Percentiles rank a stretch among this genome's conserved stretches.
Evolutionary conservation across 495 filamentous ascomycete species (phyloP).

Genomic region (Xylaria flabelliformis): DNA sequence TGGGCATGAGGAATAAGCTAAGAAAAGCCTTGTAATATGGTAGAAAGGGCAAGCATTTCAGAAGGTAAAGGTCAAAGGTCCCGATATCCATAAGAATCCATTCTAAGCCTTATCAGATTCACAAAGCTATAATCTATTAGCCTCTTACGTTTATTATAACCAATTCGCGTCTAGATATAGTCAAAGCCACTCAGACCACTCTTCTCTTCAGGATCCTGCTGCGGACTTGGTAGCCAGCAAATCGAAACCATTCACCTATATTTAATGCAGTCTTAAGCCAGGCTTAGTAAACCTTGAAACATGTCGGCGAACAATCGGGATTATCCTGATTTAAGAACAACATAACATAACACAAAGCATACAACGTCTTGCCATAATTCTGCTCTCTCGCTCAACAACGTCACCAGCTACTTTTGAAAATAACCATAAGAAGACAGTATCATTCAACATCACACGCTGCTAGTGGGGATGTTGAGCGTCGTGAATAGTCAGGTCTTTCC

Average conservation of each 20-base stretch:
- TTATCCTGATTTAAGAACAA: neutral
- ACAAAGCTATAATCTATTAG: neutral
- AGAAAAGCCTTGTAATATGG: neutral
- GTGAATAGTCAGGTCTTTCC: slow-evolving; percentile 25
- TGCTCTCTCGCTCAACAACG: neutral
- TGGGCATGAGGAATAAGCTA: neutral
- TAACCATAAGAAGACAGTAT: neutral
- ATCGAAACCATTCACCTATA: neutral
- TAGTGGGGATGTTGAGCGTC: slow-evolving; percentile 17
- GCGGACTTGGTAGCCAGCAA: neutral
- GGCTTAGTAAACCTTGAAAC: neutral
- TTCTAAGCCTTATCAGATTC: neutral
- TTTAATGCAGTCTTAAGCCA: neutral
- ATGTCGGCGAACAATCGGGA: neutral
- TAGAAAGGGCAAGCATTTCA: neutral
- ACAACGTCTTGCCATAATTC: neutral
- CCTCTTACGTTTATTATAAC: neutral
- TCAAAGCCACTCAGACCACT: neutral
- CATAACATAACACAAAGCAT: neutral
- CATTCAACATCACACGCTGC: neutral
- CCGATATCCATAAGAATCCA: neutral
- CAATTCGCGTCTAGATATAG: neutral
- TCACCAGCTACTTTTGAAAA: neutral
- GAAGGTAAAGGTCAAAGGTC: neutral
- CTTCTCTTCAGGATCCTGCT: neutral